Base-by-base conservation (phyloP, 2,329 filamentous ascomycete species). In the Phyllosticta citrichinensis region DNA sequence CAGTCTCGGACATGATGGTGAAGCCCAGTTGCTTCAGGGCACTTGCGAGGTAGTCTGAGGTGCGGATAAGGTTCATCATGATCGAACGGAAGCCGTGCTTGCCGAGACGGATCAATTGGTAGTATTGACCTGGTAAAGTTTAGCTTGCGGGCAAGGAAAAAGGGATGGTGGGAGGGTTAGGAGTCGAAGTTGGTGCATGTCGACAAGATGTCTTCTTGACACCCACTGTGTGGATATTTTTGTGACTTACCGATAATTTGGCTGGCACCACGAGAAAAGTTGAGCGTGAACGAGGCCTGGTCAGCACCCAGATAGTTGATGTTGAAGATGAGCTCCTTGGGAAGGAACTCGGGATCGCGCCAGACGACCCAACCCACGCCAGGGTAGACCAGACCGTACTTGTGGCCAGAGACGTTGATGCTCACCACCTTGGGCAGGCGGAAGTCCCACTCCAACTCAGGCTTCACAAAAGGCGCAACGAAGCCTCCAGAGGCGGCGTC, bases 231-330 rank as follows among this genome's bases (percentile, higher is more conserved):
- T 3, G 22, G 22, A 22, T 22, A 22, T 22, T 22, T 22, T 22
- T 22, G 22, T 3, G 27, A 30, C 27, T 30, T 30, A 30, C 90
- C 93, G 64, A 97, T 96, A 70, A 97, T 89, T 72, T 97, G 92
- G 5, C 88, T 91, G 12, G 93, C 93, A 62, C 92, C 92, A 74
- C 96, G 96, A 71, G 89, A 95, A 80, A 97, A 97, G 81, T 97
- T 97, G 63, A 97, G 85, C 0, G 93, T 97, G 78, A 97, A 97
- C 2, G 91, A 96, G 2, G 91, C 88, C 74, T 97, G 93, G 71
- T 97, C 91, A 11, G 93, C 92, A 56, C 93, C 93, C 5, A 97
- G 87, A 77, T 97, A 97, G 82, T 97, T 97, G 83, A 97, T 97
- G 81, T 96, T 97, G 84, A 97, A 97, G 68, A 97, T 91, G 22